phyloP scores from a whole-genome alignment of 805 yeast species.

The Wickerhamia fluorescens region DNA sequence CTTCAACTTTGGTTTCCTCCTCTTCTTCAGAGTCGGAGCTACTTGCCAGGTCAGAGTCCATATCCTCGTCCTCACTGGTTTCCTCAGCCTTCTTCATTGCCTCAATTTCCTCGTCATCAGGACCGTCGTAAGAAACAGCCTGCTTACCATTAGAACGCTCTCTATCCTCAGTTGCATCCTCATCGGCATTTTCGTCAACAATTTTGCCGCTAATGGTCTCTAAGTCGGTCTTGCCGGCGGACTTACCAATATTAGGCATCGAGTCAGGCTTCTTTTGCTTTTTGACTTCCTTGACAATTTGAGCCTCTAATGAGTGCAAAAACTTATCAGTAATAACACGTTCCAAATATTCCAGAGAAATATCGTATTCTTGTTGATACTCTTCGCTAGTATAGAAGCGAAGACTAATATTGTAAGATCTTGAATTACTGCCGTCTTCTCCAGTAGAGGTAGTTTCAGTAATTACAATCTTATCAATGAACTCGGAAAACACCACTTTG shows the following conservation, averaged over 20 bases:
- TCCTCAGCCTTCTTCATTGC: conserved; percentile 80
- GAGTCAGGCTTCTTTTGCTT: conserved; percentile 62
- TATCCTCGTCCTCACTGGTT: conserved; percentile 61
- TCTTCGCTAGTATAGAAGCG: conserved; percentile 70
- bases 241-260: conserved; percentile 61
- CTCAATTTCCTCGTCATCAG: conserved; percentile 92
- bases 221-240: conserved; percentile 50
- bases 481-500: conserved; percentile 77
- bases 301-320: conserved; percentile 62
- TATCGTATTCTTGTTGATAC: conserved; percentile 84
- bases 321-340: conserved; percentile 56
- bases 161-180: conserved; percentile 41
- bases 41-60: conserved; percentile 14
- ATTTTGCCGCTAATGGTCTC: conserved; percentile 32
- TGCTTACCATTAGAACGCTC: conserved; percentile 67
- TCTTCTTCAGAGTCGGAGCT: conserved; percentile 32
- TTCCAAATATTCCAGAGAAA: conserved; percentile 73
- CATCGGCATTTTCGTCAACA: conserved; percentile 9
- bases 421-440: conserved; percentile 39
- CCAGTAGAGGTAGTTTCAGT: conserved; percentile 78
- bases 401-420: conserved; percentile 72
- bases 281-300: conserved; percentile 73
- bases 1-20: conserved; percentile 15
- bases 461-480: conserved; percentile 77
- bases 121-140: conserved; percentile 87